A percentile compares a stretch with the other conserved stretches of the same genome.
phyloP scores from a whole-genome alignment of 1,284 basidiomycete genomes.

The Testicularia cyperi region DNA sequence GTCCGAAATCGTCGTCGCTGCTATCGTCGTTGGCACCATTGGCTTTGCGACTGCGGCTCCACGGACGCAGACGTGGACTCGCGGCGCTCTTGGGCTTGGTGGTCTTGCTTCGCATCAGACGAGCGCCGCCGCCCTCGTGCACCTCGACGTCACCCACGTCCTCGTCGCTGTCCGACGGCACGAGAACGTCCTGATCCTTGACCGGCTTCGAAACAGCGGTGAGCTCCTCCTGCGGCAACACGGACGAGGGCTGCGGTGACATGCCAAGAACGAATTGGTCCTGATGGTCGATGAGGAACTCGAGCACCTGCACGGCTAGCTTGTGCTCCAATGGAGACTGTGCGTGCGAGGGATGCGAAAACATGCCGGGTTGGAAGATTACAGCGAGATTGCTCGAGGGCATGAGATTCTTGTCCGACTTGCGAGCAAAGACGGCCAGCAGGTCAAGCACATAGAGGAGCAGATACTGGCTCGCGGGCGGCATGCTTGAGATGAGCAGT shows the following conservation, averaged over 20 bases:
- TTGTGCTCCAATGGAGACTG: constrained; percentile 69
- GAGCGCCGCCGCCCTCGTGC: constrained; percentile 57
- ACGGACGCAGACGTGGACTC: too few relatives aligned
- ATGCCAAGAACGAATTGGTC: constrained; percentile 57
- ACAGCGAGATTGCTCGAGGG: constrained; percentile 71
- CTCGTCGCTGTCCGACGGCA: constrained; percentile 58
- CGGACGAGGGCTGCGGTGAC: constrained; percentile 45
- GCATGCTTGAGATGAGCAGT: constrained; percentile 78
- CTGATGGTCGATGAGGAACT: constrained; percentile 78
- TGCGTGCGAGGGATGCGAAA: constrained; percentile 78
- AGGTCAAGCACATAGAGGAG: constrained; percentile 94
- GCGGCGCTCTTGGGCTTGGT: constrained; percentile 14
- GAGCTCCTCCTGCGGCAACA: constrained; percentile 43
- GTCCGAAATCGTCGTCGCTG: constrained; percentile 13
- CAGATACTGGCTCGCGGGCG: constrained; percentile 86
- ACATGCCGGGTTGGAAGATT: constrained; percentile 61
- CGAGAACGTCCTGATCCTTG: constrained; percentile 23
- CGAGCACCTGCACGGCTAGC: constrained; percentile 83
- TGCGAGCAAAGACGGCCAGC: constrained; percentile 87
- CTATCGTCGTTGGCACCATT: constrained; percentile 9
- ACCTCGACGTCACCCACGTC: constrained; percentile 53
- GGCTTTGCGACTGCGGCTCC: constrained; percentile 7
- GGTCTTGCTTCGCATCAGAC: constrained; percentile 36
- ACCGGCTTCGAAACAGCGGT: constrained; percentile 45
- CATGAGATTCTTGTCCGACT: constrained; percentile 91